Evolutionary conservation across 1,284 basidiomycete species (phyloP), one percentile per base, ranked within the genome.

Genomic region (Bondarzewia mesenterica): DNA sequence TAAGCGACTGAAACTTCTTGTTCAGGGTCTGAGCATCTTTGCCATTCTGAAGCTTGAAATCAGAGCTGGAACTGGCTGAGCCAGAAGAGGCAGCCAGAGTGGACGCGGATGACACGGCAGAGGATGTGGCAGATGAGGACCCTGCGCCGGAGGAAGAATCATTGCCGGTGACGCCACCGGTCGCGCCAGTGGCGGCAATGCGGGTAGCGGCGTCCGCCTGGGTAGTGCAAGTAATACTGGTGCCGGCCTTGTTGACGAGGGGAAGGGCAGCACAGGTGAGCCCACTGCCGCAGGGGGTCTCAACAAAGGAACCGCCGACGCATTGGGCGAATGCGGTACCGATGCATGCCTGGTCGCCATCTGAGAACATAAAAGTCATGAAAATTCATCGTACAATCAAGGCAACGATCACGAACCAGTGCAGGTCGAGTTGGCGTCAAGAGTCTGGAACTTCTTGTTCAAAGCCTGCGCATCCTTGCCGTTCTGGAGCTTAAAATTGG

Each of bases 211-310:
- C 76, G 59, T 82, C 80, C 21, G 66, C 65, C 38, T 61, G 46
- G 14, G 75, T 77, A 36, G 71, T 71, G 62, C 80, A 84, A 25
- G 78, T 67, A 53, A 80, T 63, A 25, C 71, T 74, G 7, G 80
- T 82, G 38, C 80, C 80, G 5, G 66, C 55, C 48, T 60, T 65
- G 63, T 81, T 79, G 32, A 80, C 77, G 44, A 82, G 70, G 21
- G 80, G 80, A 42, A 82, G 72, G 5, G 78, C 78, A 36, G 70
- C 67, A 60, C 80, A 83, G 18, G 60, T 63, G 15, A 65, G 58
- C 1, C 63, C 61, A 26, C 61, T 59, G 5, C 62, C 64, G 55
- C 80, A 82, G 0, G 57, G 54, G 6, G 68, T 69, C 37, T 66
- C 48, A 1, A 62, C 65, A 52, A 78, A 80, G 53, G 66, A 63